These are phyloP conservation scores for baker's yeast (Saccharomyces cerevisiae) DNA, from an alignment of 805 yeast species.

Conservation along the genomic window DNA sequence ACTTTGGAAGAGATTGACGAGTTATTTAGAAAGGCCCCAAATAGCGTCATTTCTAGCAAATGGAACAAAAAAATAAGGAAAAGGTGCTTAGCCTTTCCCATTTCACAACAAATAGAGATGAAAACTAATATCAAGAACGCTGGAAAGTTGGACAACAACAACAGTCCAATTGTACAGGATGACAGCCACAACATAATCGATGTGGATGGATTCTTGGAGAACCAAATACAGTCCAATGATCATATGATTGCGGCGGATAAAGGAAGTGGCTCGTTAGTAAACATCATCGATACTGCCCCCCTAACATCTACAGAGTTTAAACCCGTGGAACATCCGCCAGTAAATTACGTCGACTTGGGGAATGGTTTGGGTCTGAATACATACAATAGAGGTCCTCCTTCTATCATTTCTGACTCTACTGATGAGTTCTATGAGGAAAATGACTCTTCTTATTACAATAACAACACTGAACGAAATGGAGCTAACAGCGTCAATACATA, in stretches of 20 bases:
- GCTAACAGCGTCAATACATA: conserved; percentile 15
- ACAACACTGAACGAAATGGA: conserved; percentile 8
- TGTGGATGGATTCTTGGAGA: background rate
- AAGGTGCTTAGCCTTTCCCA: conserved; percentile 3
- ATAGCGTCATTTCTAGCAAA: conserved; percentile 41
- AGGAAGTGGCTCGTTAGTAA: background rate
- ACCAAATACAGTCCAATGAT: background rate
- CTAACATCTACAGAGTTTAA: background rate
- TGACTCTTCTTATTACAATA: conserved; percentile 5
- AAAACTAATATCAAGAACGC: background rate
- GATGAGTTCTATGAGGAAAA: conserved; percentile 20
- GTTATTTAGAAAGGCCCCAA: conserved; percentile 52
- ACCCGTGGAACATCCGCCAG: background rate
- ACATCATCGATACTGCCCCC: background rate
- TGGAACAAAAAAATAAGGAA: conserved; percentile 31
- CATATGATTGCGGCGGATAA: background rate
- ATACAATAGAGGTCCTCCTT: conserved; percentile 34
- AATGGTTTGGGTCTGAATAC: conserved; percentile 31
- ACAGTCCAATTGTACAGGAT: background rate
- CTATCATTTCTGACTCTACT: conserved; percentile 30
- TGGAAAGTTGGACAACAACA: background rate
- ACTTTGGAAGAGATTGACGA: conserved; percentile 77
- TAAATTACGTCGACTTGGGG: conserved; percentile 27
- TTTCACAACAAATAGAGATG: background rate
- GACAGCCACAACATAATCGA: background rate